Evolutionary conservation across 352 stramenopile genomes (phyloP).

Genomic region (Globisporangium camurandrum): DNA sequence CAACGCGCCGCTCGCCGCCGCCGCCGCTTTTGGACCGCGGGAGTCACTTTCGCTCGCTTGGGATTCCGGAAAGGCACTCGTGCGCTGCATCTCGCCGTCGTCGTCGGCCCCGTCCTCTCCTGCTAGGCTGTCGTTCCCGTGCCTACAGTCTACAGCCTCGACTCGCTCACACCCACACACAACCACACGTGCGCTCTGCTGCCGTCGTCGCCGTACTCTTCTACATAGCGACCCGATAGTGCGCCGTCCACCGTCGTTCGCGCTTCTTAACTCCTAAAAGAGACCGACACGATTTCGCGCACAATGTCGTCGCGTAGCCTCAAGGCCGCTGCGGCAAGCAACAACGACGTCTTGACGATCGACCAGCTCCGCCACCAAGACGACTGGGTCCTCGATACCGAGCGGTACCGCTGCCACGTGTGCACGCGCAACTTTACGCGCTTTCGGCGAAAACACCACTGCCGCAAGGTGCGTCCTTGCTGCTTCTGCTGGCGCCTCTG

Average conservation of each 20-base stretch:
- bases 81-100: not conserved
- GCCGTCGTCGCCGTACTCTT: too few species aligned
- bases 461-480: conserved; percentile 52
- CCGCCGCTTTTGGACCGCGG: not conserved
- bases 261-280: too few species aligned
- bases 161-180: not conserved
- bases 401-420: conserved; percentile 84
- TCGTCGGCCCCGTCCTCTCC: too few species aligned
- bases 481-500: not conserved
- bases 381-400: conserved; percentile 84
- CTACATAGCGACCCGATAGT: too few species aligned
- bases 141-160: too few species aligned
- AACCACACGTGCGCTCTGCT: not conserved
- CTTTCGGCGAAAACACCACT: conserved; percentile 87
- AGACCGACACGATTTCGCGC: not conserved
- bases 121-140: too few species aligned
- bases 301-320: conserved; percentile 68
- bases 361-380: conserved; percentile 84
- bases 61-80: conserved; percentile 1
- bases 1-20: too few species aligned
- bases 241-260: too few species aligned
- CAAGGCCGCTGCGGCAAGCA: conserved; percentile 62
- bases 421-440: conserved; percentile 86
- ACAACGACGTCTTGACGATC: conserved; percentile 84
- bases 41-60: conserved; percentile 2